Conservation (phyloP, 768 basidiomycete genomes). For the Mrakia frigida region DNA sequence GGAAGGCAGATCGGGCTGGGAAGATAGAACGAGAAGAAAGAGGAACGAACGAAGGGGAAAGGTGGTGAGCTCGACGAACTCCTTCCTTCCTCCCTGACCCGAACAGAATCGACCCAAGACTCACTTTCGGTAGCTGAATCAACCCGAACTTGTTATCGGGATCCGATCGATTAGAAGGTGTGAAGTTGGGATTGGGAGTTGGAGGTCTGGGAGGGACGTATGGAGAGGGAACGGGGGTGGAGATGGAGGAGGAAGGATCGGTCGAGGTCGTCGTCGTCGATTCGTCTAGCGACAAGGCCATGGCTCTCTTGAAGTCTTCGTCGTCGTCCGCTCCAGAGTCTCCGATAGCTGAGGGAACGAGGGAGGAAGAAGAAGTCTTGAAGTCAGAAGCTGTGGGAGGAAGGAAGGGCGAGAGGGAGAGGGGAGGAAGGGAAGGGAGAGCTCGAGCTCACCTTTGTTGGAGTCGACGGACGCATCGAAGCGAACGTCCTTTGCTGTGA, state of each 20-base stretch:
- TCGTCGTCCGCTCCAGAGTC: neutral
- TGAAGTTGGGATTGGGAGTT: neutral
- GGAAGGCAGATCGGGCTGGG: neutral
- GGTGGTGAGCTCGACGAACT: neutral
- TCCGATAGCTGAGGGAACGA: neutral
- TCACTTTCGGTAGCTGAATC: neutral
- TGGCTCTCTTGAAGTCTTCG: constrained; percentile 1
- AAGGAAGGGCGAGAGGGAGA: neutral
- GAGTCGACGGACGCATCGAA: neutral
- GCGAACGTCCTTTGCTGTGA: constrained; percentile 2
- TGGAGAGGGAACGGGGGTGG: neutral
- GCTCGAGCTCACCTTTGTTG: constrained; percentile 6
- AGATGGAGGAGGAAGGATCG: neutral
- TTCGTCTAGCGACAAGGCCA: neutral
- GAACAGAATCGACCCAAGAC: neutral
- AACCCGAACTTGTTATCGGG: neutral
- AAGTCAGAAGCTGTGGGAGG: neutral
- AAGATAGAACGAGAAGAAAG: neutral
- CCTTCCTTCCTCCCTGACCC: neutral
- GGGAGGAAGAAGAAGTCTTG: neutral
- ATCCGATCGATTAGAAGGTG: neutral
- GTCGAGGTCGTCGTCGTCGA: neutral
- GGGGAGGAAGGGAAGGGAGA: neutral
- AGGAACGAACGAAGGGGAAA: neutral
- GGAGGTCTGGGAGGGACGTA: neutral